Base-by-base conservation (phyloP, 2,329 filamentous ascomycete species). In the Colletotrichum sp. region DNA sequence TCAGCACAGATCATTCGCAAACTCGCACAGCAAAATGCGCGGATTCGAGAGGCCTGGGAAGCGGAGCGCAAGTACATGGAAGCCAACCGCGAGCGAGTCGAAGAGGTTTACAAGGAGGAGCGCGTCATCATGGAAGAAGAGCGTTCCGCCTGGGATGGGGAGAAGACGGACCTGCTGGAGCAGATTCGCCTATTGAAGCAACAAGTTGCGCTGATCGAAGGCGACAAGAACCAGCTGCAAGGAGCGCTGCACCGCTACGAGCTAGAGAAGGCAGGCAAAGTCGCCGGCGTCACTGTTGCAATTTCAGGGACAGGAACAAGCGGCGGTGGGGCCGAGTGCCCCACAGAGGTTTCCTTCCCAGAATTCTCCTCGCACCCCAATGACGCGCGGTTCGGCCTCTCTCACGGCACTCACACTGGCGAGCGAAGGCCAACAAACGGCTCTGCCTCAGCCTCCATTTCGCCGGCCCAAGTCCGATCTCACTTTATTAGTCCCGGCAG, bases 51-150 rank as follows among this genome's bases (percentile, higher is more conserved):
- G 72, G 87, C 85, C 24, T 89, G 88, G 87, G 87, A 88, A 77
- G 86, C 86, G 12, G 88, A 90, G 78, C 86, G 88, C 38, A 86
- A 85, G 64, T 85, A 89, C 70, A 82, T 90, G 70, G 88, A 90
- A 77, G 87, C 87, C 8, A 89, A 87, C 75, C 86, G 88, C 13
- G 85, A 85, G 59, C 86, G 87, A 16, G 88, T 86, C 6, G 89
- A 90, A 76, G 86, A 89, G 78, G 86, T 90, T n/a, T 90, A 90
- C 77, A 86, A 86, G 75, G 87, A 89, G 76, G 88, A 90, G 77
- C 86, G 87, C 9, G 82, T 82, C 64, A 83, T 90, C 70, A 89
- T 90, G 86, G 87, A 89, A 66, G 86, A 88, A 51, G 86, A 89
- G 74, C 84, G 86, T 21, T 78, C 84, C 18, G 79, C 83, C 15